Evolutionary conservation across 805 yeast species (phyloP).

Genomic region (Nakazawaea ishiwadae): DNA sequence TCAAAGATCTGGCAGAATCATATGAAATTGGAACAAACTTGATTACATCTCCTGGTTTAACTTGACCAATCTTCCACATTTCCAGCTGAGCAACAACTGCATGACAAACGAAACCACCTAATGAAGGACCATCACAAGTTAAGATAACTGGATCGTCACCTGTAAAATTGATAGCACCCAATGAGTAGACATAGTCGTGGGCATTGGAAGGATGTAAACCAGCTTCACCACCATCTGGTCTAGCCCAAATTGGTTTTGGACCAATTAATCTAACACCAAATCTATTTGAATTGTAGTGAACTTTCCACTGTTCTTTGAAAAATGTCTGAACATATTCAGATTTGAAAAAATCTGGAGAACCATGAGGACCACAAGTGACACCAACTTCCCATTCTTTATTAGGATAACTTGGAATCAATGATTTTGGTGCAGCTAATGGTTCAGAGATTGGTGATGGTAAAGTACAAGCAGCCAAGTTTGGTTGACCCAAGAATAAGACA

Average conservation of each 20-base stretch:
- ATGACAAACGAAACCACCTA: slow-evolving; percentile 96
- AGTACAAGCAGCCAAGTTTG: slow-evolving; percentile 59
- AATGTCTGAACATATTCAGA: slow-evolving; percentile 71
- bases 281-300: slow-evolving; percentile 94
- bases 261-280: slow-evolving; percentile 94
- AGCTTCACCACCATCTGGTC: slow-evolving; percentile 95
- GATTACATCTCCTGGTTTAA: slow-evolving; percentile 87
- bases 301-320: slow-evolving; percentile 81
- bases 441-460: slow-evolving; percentile 68
- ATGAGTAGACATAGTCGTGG: slow-evolving; percentile 93
- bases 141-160: slow-evolving; percentile 98
- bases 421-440: slow-evolving; percentile 54
- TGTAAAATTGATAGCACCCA: slow-evolving; percentile 96
- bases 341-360: slow-evolving; percentile 91
- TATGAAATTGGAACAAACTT: slow-evolving; percentile 75
- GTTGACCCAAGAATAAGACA: slow-evolving; percentile 80
- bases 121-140: slow-evolving; percentile 96
- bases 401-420: slow-evolving; percentile 51
- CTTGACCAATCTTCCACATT: slow-evolving; percentile 98
- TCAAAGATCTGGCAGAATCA: slow-evolving; percentile 63
- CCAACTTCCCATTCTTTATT: slow-evolving; percentile 75
- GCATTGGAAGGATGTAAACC: slow-evolving; percentile 99
- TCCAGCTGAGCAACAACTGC: slow-evolving; percentile 95
- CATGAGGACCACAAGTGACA: slow-evolving; percentile 97
- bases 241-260: slow-evolving; percentile 96